Evolutionary conservation across 1,284 basidiomycete species (phyloP), one percentile per base, ranked within the genome.

Genomic region (Malassezia arunalokei): DNA sequence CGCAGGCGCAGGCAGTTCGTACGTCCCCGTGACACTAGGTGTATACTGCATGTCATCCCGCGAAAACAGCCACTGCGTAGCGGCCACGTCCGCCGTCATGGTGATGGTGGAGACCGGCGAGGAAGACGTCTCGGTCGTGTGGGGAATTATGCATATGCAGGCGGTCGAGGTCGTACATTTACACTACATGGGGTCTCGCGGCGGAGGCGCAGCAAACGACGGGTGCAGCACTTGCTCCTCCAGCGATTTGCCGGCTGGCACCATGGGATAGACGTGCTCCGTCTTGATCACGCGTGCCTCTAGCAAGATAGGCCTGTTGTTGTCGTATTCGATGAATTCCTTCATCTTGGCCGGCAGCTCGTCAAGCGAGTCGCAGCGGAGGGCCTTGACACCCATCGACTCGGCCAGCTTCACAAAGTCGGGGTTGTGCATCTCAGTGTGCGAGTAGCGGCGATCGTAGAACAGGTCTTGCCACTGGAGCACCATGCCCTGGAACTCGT

Each of bases 381-480:
- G 82, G 6, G 86, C 88, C 71, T 95, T 87, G 47, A 90, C 84
- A 53, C 84, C 82, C 90, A 96, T 95, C 4, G 88, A 78, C 66
- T 84, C 77, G 15, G 90, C 87, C 40, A 98, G 82, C 64, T 81
- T 79, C 66, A 89, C 80, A 75, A 95, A 96, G 77, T 96, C 84
- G 12, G 92, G 91, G 77, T 96, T 95, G 51, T 77, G 81, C 90
- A 95, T 95, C 57, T 79, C 77, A 6, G 91, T 94, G 77, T 95
- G 89, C 29, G 90, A 89, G 77, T 95, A 92, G 33, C 92, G 82
- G 42, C 83, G 80, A 57, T 91, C 86, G 76, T 96, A 96, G 80
- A 96, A 96, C 12, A 96, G 80, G 74, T 96, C 65, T 84, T 96
- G 92, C 92, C 92, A 96, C 78, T 98, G 92, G 47, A 89, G 78